Conservation (phyloP, 805 yeast genomes). For the Candida namnaoensis region DNA sequence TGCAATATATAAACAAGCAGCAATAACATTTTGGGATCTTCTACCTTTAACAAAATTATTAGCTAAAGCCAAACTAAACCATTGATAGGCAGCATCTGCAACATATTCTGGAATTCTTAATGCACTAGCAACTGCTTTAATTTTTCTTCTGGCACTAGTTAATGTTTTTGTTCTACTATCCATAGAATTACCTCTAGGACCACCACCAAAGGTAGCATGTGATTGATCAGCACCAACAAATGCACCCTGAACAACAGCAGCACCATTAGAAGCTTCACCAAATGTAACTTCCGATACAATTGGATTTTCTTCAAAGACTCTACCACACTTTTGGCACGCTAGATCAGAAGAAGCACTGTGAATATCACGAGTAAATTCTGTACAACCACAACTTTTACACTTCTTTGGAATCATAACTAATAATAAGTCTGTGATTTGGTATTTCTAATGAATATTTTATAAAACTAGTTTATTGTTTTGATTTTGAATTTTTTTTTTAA, state of each 20-base stretch:
- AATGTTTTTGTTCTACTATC: conserved; percentile 89
- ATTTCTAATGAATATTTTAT: too few relatives aligned
- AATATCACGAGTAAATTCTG: conserved; percentile 42
- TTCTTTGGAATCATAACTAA: conserved; percentile 2
- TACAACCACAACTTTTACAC: conserved; percentile 44
- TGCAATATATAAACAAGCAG: conserved; percentile 90
- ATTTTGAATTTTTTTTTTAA: too few relatives aligned
- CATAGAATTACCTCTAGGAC: conserved; percentile 60
- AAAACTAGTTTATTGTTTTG: too few relatives aligned
- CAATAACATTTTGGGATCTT: conserved; percentile 88
- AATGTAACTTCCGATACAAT: conserved; percentile 94
- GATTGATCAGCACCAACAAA: conserved; percentile 85
- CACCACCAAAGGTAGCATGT: conserved; percentile 58
- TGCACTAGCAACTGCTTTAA: conserved; percentile 72
- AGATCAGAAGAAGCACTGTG: conserved; percentile 63
- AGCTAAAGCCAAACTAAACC: conserved; percentile 83
- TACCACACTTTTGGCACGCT: conserved; percentile 78
- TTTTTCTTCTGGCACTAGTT: conserved; percentile 71
- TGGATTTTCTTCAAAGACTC: conserved; percentile 84
- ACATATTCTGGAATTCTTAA: conserved; percentile 77
- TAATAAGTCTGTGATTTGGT: too few relatives aligned
- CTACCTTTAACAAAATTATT: conserved; percentile 96
- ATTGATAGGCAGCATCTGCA: conserved; percentile 77
- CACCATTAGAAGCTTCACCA: conserved; percentile 88
- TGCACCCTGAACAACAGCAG: conserved; percentile 93